These are phyloP conservation scores for Coniochaeta sp. DNA, from an alignment of 2,329 filamentous ascomycete species.

Conservation along the genomic window DNA sequence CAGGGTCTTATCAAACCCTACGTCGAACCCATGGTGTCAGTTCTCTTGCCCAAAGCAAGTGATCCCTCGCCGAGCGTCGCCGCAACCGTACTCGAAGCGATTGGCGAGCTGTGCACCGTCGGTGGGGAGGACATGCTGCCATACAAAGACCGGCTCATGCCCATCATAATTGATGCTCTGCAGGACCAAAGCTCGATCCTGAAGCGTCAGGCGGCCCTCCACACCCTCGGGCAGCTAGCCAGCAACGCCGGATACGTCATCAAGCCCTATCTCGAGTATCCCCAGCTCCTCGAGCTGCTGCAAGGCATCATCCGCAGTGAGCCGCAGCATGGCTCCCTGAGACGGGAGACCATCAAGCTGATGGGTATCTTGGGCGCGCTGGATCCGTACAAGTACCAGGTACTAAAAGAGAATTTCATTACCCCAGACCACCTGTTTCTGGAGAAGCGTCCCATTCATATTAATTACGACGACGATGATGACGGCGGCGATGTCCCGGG, in stretches of 20 bases:
- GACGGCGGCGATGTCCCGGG: constrained; percentile 1
- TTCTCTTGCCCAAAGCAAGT: constrained; percentile 85
- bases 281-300: constrained; percentile 83
- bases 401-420: constrained; percentile 21
- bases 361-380: constrained; percentile 93
- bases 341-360: constrained; percentile 92
- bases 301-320: constrained; percentile 94
- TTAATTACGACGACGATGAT: neutral
- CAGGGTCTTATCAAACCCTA: constrained; percentile 92
- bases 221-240: constrained; percentile 83
- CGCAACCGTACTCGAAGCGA: constrained; percentile 88
- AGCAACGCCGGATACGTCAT: constrained; percentile 98
- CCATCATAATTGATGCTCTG: constrained; percentile 84
- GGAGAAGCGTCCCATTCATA: neutral
- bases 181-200: constrained; percentile 87
- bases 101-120: constrained; percentile 89
- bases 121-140: constrained; percentile 89
- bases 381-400: constrained; percentile 91
- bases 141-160: constrained; percentile 90
- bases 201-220: constrained; percentile 86
- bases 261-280: constrained; percentile 89
- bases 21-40: constrained; percentile 91
- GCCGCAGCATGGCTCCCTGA: constrained; percentile 69
- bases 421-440: constrained; percentile 8
- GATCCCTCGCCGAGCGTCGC: constrained; percentile 84